Percentiles rank a stretch among this genome's conserved stretches.
These are phyloP conservation scores for Bondarzewia mesenterica DNA, from an alignment of 1,284 basidiomycete genomes.

Conservation along the genomic window DNA sequence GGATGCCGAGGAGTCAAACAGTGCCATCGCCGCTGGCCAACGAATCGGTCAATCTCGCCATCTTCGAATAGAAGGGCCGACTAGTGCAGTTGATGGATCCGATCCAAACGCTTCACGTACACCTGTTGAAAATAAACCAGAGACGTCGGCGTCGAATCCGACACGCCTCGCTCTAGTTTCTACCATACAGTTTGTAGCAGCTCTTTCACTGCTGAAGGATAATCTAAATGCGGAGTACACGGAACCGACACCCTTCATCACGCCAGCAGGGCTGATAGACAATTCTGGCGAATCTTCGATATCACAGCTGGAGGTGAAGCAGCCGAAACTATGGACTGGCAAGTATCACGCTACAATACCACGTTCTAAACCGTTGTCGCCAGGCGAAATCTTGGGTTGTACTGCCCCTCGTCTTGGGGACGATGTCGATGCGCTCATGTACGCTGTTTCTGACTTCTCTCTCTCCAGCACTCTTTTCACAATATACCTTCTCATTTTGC, in stretches of 20 bases:
- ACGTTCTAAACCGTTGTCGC: conserved; percentile 88
- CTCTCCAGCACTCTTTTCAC: background rate
- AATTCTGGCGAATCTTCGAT: background rate
- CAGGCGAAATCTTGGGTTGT: conserved; percentile 96
- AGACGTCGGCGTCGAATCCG: conserved; percentile 18
- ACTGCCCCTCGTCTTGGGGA: conserved; percentile 80
- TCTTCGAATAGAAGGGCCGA: conserved; percentile 48
- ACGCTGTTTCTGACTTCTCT: conserved; percentile 23
- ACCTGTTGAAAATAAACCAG: conserved; percentile 6
- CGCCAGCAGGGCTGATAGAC: conserved; percentile 13
- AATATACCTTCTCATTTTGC: conserved; percentile 5
- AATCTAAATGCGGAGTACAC: conserved; percentile 45
- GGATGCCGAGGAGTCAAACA: conserved; percentile 40
- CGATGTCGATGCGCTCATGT: conserved; percentile 85
- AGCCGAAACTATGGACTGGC: conserved; percentile 39
- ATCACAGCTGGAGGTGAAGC: background rate
- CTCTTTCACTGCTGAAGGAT: conserved; percentile 80
- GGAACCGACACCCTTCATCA: background rate
- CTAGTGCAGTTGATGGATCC: conserved; percentile 3
- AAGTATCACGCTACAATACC: conserved; percentile 81
- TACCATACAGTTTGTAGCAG: conserved; percentile 92
- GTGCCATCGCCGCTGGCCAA: conserved; percentile 43
- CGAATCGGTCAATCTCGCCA: conserved; percentile 41
- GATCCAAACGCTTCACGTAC: conserved; percentile 3
- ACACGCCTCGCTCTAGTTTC: conserved; percentile 86